These are phyloP conservation scores for Bertia moriformis DNA, from an alignment of 2,329 filamentous ascomycete genomes.

Conservation along the genomic window DNA sequence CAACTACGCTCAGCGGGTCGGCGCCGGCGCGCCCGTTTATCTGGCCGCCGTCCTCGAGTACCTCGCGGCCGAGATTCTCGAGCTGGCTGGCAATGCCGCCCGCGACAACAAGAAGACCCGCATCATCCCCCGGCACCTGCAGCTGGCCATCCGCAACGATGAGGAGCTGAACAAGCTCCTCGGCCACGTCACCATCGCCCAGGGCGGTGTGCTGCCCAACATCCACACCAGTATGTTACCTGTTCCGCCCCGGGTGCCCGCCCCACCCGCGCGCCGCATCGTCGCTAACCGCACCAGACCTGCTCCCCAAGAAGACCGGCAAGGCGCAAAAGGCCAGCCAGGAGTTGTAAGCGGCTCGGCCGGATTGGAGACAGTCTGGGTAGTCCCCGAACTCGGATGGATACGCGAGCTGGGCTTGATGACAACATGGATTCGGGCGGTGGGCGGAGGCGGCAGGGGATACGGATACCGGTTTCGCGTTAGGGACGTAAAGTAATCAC, in stretches of 20 bases:
- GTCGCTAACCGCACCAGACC: conserved; percentile 50
- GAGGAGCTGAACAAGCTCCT: conserved; percentile 99
- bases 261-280: conserved; percentile 7
- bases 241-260: too few relatives aligned
- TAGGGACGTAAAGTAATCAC: too few relatives aligned
- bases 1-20: conserved; percentile 98
- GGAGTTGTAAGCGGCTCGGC: conserved; percentile 63
- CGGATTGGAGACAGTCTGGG: too few relatives aligned
- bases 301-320: conserved; percentile 96
- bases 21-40: conserved; percentile 95
- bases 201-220: conserved; percentile 93
- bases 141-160: conserved; percentile 98
- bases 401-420: too few relatives aligned
- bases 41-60: conserved; percentile 96
- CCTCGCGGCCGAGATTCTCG: conserved; percentile 94
- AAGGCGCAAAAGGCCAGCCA: conserved; percentile 86
- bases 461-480: too few relatives aligned
- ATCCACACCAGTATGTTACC: conserved; percentile 78
- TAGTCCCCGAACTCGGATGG: too few relatives aligned
- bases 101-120: conserved; percentile 99
- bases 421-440: too few relatives aligned
- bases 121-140: conserved; percentile 97
- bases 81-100: conserved; percentile 94
- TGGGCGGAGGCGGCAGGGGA: too few relatives aligned
- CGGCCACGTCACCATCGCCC: conserved; percentile 89